Conservation (phyloP, 2,329 filamentous ascomycete species). For the Ceratocystis destructans region DNA sequence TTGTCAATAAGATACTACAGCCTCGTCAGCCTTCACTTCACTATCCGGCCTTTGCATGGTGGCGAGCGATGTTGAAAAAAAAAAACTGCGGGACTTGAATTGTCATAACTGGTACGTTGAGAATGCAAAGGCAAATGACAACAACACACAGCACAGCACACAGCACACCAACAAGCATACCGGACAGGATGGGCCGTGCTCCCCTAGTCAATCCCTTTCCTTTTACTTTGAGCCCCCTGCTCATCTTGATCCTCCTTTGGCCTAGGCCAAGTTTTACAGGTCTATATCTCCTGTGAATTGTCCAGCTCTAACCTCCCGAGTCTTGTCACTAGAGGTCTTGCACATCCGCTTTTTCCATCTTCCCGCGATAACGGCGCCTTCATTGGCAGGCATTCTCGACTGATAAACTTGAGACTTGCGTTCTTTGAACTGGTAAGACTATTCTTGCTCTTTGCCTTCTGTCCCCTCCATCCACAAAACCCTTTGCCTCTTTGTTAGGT, state of each 20-base stretch:
- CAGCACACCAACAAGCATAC: not conserved
- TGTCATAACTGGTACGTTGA: not conserved
- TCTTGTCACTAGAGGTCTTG: not conserved
- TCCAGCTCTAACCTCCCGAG: slow-evolving; percentile 17
- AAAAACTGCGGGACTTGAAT: slow-evolving; percentile 3
- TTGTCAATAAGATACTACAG: not conserved
- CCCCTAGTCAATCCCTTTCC: slow-evolving; percentile 3
- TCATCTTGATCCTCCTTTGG: slow-evolving; percentile 14
- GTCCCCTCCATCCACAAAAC: not conserved
- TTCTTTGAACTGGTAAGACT: slow-evolving; percentile 5
- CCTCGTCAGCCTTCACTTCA: not conserved
- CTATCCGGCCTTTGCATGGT: not conserved
- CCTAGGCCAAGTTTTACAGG: slow-evolving; percentile 10
- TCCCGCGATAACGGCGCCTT: slow-evolving; percentile 3
- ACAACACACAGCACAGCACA: slow-evolving; percentile 6
- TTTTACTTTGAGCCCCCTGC: slow-evolving; percentile 16
- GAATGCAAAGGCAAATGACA: not conserved
- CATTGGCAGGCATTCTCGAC: not conserved
- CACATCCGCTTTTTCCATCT: not conserved
- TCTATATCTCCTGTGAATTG: slow-evolving; percentile 17
- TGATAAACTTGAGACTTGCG: not conserved
- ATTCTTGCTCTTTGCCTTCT: not conserved
- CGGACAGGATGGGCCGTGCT: slow-evolving; percentile 4
- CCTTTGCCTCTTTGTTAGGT: not conserved
- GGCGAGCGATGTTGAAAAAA: not conserved